phyloP scores from a whole-genome alignment of 805 yeast genomes.

The Priceomyces melissophilus region DNA sequence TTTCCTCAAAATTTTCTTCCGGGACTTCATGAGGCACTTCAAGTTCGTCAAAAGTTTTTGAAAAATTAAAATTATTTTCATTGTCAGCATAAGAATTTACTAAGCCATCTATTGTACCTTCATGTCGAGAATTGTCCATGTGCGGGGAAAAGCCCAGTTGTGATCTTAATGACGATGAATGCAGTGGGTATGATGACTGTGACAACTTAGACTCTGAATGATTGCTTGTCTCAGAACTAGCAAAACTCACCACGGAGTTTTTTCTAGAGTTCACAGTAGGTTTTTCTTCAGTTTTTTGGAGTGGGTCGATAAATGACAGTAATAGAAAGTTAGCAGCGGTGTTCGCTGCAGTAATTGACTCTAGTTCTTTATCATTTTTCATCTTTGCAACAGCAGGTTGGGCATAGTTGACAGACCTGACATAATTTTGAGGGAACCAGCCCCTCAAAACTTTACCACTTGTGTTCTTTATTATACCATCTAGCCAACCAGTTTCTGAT shows the following conservation, averaged over 20 bases:
- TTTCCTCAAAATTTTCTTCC: neutral
- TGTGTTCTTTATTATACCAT: conserved; percentile 51
- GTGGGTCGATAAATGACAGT: conserved; percentile 36
- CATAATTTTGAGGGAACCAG: conserved; percentile 78
- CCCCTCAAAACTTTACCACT: conserved; percentile 55
- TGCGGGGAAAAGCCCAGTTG: neutral
- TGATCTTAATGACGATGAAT: neutral
- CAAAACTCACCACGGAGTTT: conserved; percentile 49
- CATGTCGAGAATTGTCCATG: neutral
- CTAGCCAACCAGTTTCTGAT: conserved; percentile 80
- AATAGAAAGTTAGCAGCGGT: conserved; percentile 45
- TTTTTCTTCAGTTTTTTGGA: conserved; percentile 36
- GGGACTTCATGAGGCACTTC: neutral
- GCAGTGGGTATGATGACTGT: conserved; percentile 2
- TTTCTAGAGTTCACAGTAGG: conserved; percentile 37
- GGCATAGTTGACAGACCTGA: conserved; percentile 43
- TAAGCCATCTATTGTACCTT: neutral
- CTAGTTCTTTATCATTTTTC: conserved; percentile 38
- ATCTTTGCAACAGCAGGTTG: conserved; percentile 38
- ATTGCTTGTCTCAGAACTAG: conserved; percentile 38
- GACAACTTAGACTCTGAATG: conserved; percentile 19
- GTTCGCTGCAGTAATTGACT: conserved; percentile 43
- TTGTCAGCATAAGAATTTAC: neutral
- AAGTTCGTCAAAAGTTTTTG: no score
- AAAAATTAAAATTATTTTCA: neutral